Base-by-base conservation (phyloP, 2,329 filamentous ascomycete genomes). In the Phoma sp. region DNA sequence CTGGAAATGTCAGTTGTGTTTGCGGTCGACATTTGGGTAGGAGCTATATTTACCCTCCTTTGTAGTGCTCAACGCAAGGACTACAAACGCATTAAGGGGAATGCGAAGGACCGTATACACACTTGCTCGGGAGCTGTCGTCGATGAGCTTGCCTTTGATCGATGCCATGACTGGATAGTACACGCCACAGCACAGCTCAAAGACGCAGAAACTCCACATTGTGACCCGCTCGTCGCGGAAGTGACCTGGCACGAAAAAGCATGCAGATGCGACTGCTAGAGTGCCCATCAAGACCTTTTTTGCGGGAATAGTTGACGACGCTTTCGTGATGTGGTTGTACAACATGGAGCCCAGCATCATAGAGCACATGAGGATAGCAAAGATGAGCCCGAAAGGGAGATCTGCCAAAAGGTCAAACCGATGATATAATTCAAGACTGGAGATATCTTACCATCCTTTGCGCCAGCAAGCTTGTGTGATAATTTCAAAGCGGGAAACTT, bases 261-360 rank as follows among this genome's bases (percentile, higher is more conserved):
- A 70, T 2, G 63, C 36, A 3, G 69, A 67, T 10, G 69, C 69
- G 18, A 68, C 50, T 6, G 51, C 59, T 4, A 72, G 60, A 7
- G 66, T 66, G 33, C 57, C 59, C 13, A 65, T 62, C 66, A 65
- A 56, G 13, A 72, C 66, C 32, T 74, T 64, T 38, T 72, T 60
- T 47, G 68, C 46, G 7, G 67, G 58, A 11, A 62, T 39, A 3
- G 64, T 55, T 4, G 61, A 57, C n/a, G 60, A 36, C 4, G 55
- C 58, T n/a, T 65, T 62, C 1, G 66, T 67, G 45, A 71, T 50
- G 27, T 74, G 62, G 57, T 77, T 79, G 68, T 85, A 86, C 6
- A 80, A 59, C 24, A 85, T 76, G 1, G 83, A 84, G n/a, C 84
- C 83, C 6, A 84, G 77, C 70, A 85, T 84, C 69, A 84, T 83